Evolutionary conservation across 371 early-diverging fungal species (phyloP).

Genomic region (Saksenaea oblongispora): DNA sequence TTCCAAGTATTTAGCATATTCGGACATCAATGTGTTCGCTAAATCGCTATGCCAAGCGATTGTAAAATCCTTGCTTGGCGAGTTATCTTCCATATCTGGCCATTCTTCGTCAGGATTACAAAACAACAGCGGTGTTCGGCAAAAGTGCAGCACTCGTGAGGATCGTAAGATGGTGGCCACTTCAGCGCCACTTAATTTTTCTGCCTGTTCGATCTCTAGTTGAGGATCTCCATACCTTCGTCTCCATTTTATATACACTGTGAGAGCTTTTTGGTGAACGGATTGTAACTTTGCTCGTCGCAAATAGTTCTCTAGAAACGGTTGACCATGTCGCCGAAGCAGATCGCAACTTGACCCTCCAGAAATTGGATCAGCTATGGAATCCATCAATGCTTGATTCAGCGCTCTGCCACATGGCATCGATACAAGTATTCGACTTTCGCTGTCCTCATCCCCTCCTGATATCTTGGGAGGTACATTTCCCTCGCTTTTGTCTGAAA

Average conservation of each 20-base stretch:
- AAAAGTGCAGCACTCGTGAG: conserved; percentile 64
- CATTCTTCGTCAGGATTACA: conserved; percentile 47
- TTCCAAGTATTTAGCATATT: conserved; percentile 68
- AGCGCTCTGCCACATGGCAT: conserved; percentile 28
- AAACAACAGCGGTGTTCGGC: conserved; percentile 64
- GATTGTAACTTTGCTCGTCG: conserved; percentile 49
- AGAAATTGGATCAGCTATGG: conserved; percentile 41
- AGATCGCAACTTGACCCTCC: conserved; percentile 48
- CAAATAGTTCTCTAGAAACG: conserved; percentile 56
- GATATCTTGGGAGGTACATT: neutral
- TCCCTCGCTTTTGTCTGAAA: conserved; percentile 6
- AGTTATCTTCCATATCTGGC: conserved; percentile 22
- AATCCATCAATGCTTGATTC: conserved; percentile 52
- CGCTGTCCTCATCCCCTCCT: conserved; percentile 18
- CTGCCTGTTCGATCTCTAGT: conserved; percentile 30
- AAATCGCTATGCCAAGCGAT: conserved; percentile 60
- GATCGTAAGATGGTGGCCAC: conserved; percentile 61
- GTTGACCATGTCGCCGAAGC: conserved; percentile 57
- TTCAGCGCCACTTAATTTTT: conserved; percentile 51
- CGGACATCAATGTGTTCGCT: conserved; percentile 54
- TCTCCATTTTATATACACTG: conserved; percentile 63
- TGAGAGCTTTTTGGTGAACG: conserved; percentile 60
- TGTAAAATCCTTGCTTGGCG: conserved; percentile 11
- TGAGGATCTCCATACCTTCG: conserved; percentile 48
- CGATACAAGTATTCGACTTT: conserved; percentile 6